These are phyloP conservation scores for Termitomyces sp. DNA, from an alignment of 768 basidiomycete genomes.

Conservation along the genomic window DNA sequence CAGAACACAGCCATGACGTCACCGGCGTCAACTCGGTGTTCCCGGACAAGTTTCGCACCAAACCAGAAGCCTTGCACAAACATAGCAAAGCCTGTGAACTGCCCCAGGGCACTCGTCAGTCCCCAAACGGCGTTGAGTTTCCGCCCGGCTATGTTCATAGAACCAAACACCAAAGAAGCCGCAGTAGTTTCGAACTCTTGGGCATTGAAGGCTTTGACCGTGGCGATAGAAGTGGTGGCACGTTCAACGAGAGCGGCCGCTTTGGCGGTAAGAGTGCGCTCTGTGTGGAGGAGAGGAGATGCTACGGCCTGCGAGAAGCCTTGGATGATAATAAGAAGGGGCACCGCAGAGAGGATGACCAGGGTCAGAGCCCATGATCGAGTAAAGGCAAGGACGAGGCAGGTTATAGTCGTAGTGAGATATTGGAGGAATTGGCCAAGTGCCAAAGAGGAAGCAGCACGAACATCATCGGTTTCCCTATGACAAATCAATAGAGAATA, in stretches of 20 bases:
- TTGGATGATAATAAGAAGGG: constrained; percentile 76
- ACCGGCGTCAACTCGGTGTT: constrained; percentile 65
- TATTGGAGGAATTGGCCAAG: constrained; percentile 80
- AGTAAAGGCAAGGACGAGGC: constrained; percentile 78
- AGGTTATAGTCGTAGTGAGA: constrained; percentile 73
- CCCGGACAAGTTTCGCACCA: constrained; percentile 84
- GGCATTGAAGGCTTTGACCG: constrained; percentile 94
- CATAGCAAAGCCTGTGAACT: constrained; percentile 87
- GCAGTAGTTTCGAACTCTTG: constrained; percentile 44
- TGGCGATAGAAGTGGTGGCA: constrained; percentile 71
- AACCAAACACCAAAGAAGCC: constrained; percentile 42
- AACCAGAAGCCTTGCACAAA: constrained; percentile 99
- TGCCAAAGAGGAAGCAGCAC: constrained; percentile 78
- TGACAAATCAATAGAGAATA: background rate
- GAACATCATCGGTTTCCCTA: constrained; percentile 94
- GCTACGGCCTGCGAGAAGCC: constrained; percentile 69
- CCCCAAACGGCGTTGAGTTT: constrained; percentile 76
- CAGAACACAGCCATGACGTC: constrained; percentile 97
- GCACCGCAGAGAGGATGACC: constrained; percentile 89
- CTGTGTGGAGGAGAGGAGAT: constrained; percentile 62
- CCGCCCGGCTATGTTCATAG: constrained; percentile 46
- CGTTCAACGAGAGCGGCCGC: constrained; percentile 82
- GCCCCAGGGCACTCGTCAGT: constrained; percentile 58
- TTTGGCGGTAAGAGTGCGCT: constrained; percentile 65
- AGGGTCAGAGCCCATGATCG: constrained; percentile 84